A percentile compares a stretch with the other conserved stretches of the same genome.
Evolutionary conservation across 306 rosid genomes (phyloP).

Genomic region (Erythrophleum fordii): DNA sequence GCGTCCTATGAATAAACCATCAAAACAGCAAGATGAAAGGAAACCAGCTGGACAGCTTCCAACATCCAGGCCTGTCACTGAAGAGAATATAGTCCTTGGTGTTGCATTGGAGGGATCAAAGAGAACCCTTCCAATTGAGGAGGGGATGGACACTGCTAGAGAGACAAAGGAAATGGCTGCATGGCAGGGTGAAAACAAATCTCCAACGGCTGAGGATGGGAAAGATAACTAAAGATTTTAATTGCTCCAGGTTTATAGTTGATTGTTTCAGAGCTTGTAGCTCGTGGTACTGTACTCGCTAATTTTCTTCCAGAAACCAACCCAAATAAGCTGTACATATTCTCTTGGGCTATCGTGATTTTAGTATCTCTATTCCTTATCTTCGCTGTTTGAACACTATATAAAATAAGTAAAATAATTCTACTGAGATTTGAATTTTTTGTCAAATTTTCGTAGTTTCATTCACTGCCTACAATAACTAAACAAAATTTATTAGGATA

Average conservation of each 20-base stretch:
- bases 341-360: constrained; percentile 10
- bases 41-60: constrained; percentile 50
- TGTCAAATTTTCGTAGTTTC: neutral
- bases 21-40: constrained; percentile 60
- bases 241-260: constrained; percentile 38
- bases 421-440: neutral
- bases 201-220: constrained; percentile 53
- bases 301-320: constrained; percentile 28
- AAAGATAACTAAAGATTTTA: constrained; percentile 51
- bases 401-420: constrained; percentile 21
- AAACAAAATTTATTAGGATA: neutral
- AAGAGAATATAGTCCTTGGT: constrained; percentile 90
- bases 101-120: constrained; percentile 97
- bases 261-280: constrained; percentile 7
- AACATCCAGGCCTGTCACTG: constrained; percentile 55
- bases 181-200: constrained; percentile 56
- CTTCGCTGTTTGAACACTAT: constrained; percentile 27
- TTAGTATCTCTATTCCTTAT: neutral
- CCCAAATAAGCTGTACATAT: constrained; percentile 41
- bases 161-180: constrained; percentile 68
- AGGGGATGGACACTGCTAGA: constrained; percentile 44
- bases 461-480: neutral
- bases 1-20: constrained; percentile 40
- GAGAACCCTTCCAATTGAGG: constrained; percentile 92
- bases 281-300: constrained; percentile 7